These are phyloP conservation scores for Ambrosia artemisiifolia DNA, from an alignment of 129 eudicot species.

Conservation along the genomic window DNA sequence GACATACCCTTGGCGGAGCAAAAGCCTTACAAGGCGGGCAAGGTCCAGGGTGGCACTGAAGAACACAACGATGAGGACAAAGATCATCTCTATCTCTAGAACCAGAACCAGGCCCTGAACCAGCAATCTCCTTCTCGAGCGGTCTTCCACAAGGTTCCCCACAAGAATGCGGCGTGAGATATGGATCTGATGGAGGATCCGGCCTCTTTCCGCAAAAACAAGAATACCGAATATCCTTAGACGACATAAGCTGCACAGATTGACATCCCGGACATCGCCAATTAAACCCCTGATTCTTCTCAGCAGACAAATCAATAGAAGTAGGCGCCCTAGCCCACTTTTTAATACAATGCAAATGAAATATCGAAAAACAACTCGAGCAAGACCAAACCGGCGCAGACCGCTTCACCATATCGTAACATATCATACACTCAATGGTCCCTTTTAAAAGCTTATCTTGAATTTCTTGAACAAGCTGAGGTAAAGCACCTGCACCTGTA, in stretches of 20 bases:
- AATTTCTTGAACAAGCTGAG: conserved; percentile 86
- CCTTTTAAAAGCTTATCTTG: conserved; percentile 81
- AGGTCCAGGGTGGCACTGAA: conserved; percentile 98
- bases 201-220: conserved; percentile 95
- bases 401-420: conserved; percentile 92
- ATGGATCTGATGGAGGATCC: conserved; percentile 84
- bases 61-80: conserved; percentile 88
- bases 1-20: conserved; percentile 85
- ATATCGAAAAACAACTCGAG: conserved; percentile 79
- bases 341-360: conserved; percentile 74
- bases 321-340: conserved; percentile 99
- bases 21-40: conserved; percentile 97
- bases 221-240: conserved; percentile 68
- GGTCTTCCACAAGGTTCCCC: conserved; percentile 96
- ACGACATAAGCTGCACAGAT: conserved; percentile 77
- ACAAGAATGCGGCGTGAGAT: conserved; percentile 93
- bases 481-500: conserved; percentile 27
- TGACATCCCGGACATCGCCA: conserved; percentile 98
- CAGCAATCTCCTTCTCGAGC: conserved; percentile 57
- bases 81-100: conserved; percentile 41
- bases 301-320: conserved; percentile 74
- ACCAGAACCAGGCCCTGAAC: conserved; percentile 32
- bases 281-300: conserved; percentile 83
- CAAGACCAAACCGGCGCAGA: conserved; percentile 93
- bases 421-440: conserved; percentile 87